Conservation (phyloP, 1,284 basidiomycete genomes). For the Phellinidium pouzarii region DNA sequence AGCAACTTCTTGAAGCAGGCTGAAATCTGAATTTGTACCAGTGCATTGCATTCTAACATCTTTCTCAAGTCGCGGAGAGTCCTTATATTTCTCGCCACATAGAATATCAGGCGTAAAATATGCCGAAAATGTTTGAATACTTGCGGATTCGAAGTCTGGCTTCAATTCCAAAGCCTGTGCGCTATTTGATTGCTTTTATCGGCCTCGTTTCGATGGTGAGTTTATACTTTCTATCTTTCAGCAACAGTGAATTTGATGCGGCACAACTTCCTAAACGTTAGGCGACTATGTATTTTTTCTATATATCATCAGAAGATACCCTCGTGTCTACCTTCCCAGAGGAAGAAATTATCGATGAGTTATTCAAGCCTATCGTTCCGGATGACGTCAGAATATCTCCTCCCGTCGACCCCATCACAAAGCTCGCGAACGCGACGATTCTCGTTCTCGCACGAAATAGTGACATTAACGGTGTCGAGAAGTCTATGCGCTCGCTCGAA, state of each 20-base stretch:
- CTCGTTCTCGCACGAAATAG: slow-evolving; percentile 39
- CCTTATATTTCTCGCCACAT: too few species aligned
- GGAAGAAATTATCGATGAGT: background rate
- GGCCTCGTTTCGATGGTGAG: background rate
- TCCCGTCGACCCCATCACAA: slow-evolving; percentile 13
- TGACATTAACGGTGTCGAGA: slow-evolving; percentile 32
- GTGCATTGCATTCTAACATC: background rate
- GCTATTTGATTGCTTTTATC: background rate
- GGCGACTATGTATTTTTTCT: background rate
- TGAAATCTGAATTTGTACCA: background rate
- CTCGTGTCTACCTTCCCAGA: background rate
- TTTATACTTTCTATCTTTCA: background rate
- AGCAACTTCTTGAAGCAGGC: background rate
- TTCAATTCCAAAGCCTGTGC: background rate
- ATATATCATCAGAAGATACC: background rate
- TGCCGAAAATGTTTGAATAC: background rate
- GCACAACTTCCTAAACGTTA: background rate
- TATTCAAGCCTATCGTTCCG: background rate
- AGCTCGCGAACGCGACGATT: slow-evolving; percentile 36
- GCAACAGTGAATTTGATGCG: background rate
- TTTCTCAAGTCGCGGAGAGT: background rate
- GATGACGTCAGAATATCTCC: slow-evolving; percentile 8
- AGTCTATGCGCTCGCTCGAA: slow-evolving; percentile 28
- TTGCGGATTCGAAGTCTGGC: background rate
- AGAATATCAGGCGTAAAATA: too few species aligned